Percentiles rank a stretch among this genome's conserved stretches.
Conservation (phyloP, 108 stramenopile genomes). For the Schizochytrium sp. region DNA sequence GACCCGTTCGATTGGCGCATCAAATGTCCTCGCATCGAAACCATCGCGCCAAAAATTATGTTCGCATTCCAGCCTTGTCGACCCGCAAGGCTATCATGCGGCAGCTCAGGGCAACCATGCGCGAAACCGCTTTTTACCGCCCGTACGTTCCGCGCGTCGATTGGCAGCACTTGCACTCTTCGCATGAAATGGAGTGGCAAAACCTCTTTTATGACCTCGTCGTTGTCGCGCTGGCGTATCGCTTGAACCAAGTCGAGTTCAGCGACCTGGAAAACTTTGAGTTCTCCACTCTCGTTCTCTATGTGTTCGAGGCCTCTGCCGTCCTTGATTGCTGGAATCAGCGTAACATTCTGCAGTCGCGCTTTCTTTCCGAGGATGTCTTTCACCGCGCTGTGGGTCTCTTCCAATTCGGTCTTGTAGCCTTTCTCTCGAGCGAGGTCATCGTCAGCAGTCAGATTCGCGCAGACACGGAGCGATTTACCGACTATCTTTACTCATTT, state of each 20-base stretch:
- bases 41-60: not conserved
- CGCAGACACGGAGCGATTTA: not conserved
- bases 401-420: not conserved
- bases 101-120: not conserved
- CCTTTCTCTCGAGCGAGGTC: not conserved
- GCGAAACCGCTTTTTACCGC: not conserved
- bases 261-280: not conserved
- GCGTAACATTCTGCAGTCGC: not conserved
- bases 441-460: not conserved
- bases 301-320: not conserved
- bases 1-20: no score
- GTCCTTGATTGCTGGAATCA: not conserved
- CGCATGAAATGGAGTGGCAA: not conserved
- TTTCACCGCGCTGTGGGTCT: not conserved
- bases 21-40: no score
- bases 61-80: not conserved
- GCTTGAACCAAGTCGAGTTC: not conserved
- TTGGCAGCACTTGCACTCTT: not conserved
- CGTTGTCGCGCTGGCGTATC: not conserved
- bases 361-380: not conserved
- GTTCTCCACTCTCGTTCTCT: not conserved
- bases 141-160: not conserved
- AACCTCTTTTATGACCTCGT: not conserved
- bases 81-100: not conserved
- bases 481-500: not conserved